Evolutionary conservation across 2,329 filamentous ascomycete genomes (phyloP), one percentile per base, ranked within the genome.

Genomic region (Aspergillus candidus): DNA sequence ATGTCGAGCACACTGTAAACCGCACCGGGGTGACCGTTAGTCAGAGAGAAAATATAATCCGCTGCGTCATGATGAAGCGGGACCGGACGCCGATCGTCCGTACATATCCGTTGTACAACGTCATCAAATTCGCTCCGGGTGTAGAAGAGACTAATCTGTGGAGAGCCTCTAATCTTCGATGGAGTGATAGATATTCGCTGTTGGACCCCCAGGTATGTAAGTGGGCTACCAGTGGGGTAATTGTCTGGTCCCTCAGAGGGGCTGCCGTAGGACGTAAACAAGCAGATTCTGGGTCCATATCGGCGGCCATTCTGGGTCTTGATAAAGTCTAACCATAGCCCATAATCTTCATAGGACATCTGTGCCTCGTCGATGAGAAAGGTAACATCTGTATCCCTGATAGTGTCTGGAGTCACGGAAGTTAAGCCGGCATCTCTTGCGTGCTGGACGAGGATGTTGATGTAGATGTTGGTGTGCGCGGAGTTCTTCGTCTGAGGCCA

Each of bases 31-130:
- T 49, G 44, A 8, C 46, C 49, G 15, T 43, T 40, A 18, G 40
- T 49, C 31, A 49, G 30, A 29, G n/a, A 12, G 27, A 43, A 43
- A 11, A 40, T 34, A 35, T 42, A 48, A 11, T 37, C 46, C 13
- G 10, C 14, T 8, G 38, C 46, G 5, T 63, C 57, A 29, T 49
- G 41, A 27, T 65, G 58, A 43, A 73, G 44, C 5, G 37, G 37
- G 5, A 42, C 27, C 31, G 36, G 15, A 10, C 14, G 18, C n/a
- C 30, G 17, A 14, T 10, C 14, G 17, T 33, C 35, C 35, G 35
- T 18, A 37, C 38, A 42, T n/a, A 42, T 18, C n/a, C 47, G 35
- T 12, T 27, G 33, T 22, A 48, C 33, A n/a, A 35, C 43, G 14
- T 49, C 47, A 11, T 49, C 32, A 11, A 43, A 46, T 32, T 49